Evolutionary conservation across 441 rosid genomes (phyloP).

Genomic region (Aleurites moluccanus): DNA sequence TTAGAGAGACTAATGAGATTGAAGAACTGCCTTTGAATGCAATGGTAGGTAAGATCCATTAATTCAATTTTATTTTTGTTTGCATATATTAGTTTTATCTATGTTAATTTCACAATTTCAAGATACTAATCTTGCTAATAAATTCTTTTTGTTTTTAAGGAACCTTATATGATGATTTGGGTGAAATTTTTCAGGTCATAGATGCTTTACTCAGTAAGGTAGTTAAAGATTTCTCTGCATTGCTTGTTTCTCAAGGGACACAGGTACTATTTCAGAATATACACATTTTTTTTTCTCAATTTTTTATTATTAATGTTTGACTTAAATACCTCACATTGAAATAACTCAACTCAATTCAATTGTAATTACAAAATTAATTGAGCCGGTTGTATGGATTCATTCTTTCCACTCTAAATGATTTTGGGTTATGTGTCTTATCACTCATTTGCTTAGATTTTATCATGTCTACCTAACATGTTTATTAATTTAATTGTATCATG

Average conservation of each 20-base stretch:
- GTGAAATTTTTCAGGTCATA: slow-evolving; percentile 54
- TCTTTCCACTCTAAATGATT: too few relatives aligned
- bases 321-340: too few relatives aligned
- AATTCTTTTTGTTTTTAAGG: slow-evolving; percentile 8
- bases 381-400: too few relatives aligned
- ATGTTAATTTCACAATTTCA: neutral
- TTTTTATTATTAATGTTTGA: too few relatives aligned
- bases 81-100: neutral
- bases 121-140: neutral
- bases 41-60: slow-evolving; percentile 82
- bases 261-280: slow-evolving; percentile 46
- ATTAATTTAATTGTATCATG: too few relatives aligned
- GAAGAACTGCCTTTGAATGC: slow-evolving; percentile 83
- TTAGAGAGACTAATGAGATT: slow-evolving; percentile 60
- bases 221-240: slow-evolving; percentile 84
- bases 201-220: slow-evolving; percentile 84
- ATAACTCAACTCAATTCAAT: too few relatives aligned
- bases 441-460: too few relatives aligned
- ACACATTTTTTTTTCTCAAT: neutral
- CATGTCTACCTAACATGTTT: too few relatives aligned
- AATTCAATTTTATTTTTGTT: slow-evolving; percentile 12
- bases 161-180: slow-evolving; percentile 16
- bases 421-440: too few relatives aligned
- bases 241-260: slow-evolving; percentile 83
- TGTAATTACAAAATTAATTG: too few relatives aligned